Conservation (phyloP, 169 alveolate species). For the Plasmodium blacklocki region DNA sequence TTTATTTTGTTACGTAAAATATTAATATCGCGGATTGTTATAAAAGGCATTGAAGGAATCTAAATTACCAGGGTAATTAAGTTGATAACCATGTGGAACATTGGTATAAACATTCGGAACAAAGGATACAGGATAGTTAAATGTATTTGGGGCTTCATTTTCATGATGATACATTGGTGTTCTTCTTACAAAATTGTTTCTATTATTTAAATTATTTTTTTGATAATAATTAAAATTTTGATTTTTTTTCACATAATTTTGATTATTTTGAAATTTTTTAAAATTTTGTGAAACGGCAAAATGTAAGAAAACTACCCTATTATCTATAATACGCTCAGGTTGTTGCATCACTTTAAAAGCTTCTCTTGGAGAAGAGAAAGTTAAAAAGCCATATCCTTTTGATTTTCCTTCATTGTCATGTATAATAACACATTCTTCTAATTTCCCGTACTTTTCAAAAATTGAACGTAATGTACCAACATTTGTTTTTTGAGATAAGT, state of each 20-base stretch:
- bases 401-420: conserved; percentile 82
- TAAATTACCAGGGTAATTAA: conserved; percentile 51
- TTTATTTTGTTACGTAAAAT: not conserved
- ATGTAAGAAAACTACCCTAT: conserved; percentile 83
- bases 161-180: conserved; percentile 65
- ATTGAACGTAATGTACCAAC: conserved; percentile 76
- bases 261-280: conserved; percentile 69
- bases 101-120: conserved; percentile 67
- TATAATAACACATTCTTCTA: conserved; percentile 85
- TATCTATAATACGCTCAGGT: conserved; percentile 84
- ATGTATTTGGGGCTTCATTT: conserved; percentile 53
- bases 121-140: conserved; percentile 69
- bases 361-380: conserved; percentile 78
- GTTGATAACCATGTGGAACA: conserved; percentile 70
- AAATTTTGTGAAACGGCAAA: conserved; percentile 79
- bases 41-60: conserved; percentile 70
- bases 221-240: conserved; percentile 42
- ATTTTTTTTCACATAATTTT: conserved; percentile 44
- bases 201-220: conserved; percentile 47
- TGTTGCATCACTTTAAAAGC: conserved; percentile 84
- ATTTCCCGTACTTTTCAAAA: conserved; percentile 80
- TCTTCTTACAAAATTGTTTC: conserved; percentile 52
- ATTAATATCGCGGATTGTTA: conserved; percentile 56
- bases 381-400: conserved; percentile 83
- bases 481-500: conserved; percentile 82